Base-by-base conservation (phyloP, 169 alveolate species). In the Blepharisma undulans region DNA sequence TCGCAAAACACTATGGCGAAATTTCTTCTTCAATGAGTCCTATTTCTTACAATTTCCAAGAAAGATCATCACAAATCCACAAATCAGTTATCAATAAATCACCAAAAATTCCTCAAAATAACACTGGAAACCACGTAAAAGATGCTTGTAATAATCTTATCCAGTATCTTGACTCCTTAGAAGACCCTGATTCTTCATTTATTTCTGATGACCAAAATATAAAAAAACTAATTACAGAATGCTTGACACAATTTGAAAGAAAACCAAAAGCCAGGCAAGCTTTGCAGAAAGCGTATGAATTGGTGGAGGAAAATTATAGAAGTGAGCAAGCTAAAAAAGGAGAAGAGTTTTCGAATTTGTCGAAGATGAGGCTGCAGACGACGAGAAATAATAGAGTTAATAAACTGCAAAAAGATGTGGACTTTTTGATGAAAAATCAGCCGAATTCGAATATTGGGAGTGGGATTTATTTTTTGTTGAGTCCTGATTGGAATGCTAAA, bases 401-500 rank as follows among this genome's bases (percentile, higher is more conserved):
- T 22, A 48, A 84, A n/a, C 32, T 84, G 27, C 79, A 84, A 36
- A 48, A 48, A n/a, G 89, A 84, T 5, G 89, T 84, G 12, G 89
- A 84, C 22, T 84, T 84, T 60, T 25, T 84, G 77, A 84, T 84
- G 89, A 84, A 60, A 84, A 84, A 84, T 30, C 79, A 84, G 18
- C 22, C 30, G 6, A 84, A 25, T n/a, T 84, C 89, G 14, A 84
- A 84, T 12, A 33, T 33, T 25, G 89, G 89, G 27, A 19, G 79
- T 1, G 74, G 77, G 79, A 48, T 84, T 22, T 84, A 84, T 76
- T 84, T 84, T 60, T 60, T 84, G 34, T 79, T 84, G 27, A 84
- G 36, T 33, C 89, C 89, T 84, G 36, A 30, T 59, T 48, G 79
- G 77, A 59, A 33, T 32, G 29, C 74, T 1, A 84, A 84, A 84